Base-by-base conservation (phyloP, 176 grass and related monocot species). In the Aegilops sharonensis region DNA sequence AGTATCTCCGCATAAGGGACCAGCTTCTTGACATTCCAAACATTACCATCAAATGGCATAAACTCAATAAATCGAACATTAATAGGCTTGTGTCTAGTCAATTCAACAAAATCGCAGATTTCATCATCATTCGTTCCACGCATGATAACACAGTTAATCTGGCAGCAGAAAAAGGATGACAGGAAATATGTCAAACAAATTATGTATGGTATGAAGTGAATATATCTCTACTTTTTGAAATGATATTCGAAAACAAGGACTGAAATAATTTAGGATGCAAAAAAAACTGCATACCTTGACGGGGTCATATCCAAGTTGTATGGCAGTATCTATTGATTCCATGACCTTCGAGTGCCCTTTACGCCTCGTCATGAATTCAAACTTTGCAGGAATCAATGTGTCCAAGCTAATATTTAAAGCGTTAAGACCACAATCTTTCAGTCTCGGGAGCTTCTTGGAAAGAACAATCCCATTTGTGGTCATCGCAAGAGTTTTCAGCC, bases 11-110 rank as follows among this genome's bases (percentile, higher is more conserved):
- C 95, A 89, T 98, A 98, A 52, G 95, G 78, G 80, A 98, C 95
- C 62, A 98, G 81, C 34, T 98, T 98, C 88, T 95, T 98, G 60
- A 92, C 72, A 89, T 95, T 98, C 95, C 95, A 98, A 86, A 95
- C 93, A 94, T 98, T 98, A 87, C 95, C 95, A 92, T 98, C 93
- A 81, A 98, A 98, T 52, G 95, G 95, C 95, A 98, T 98, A 82
- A 98, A 98, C 84, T 98, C 95, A 66, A 98, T 98, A 90, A 98
- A 98, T 80, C 95, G 88, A 87, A 98, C 89, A 84, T 98, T 95
- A 64, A 95, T 86, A 64, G 93, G 91, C 45, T 92, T 98, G 54
- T 95, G 66, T 89, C 88, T 98, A 0, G 95, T 98, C 84, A 95
- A 52, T 83, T 95, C 91, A 86, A 94, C 95, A 91, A 98, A 98